Evolutionary conservation across 169 alveolate genomes (phyloP).

Genomic region (Plasmodium blacklocki): DNA sequence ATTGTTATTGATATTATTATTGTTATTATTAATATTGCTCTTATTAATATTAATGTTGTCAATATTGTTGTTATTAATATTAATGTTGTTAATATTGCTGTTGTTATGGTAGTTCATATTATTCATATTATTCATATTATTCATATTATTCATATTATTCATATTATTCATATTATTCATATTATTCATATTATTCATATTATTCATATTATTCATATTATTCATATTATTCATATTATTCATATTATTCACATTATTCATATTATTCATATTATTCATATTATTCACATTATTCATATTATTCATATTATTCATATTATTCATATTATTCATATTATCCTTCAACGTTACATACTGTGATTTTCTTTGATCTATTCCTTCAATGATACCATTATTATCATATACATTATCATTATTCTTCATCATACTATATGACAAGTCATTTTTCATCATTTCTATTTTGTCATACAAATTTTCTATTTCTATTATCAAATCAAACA

Average conservation of each 20-base stretch:
- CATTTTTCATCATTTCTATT: too few species aligned
- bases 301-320: not conserved
- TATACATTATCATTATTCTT: not conserved
- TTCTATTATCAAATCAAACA: slow-evolving; percentile 41
- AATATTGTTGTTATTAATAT: not conserved
- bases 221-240: too few species aligned
- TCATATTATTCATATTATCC: too few species aligned
- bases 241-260: not conserved
- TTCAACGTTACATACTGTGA: too few species aligned
- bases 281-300: not conserved
- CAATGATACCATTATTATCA: not conserved
- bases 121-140: not conserved
- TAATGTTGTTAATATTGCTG: too few species aligned
- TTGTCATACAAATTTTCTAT: slow-evolving; percentile 11
- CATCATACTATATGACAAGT: too few species aligned
- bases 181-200: too few species aligned
- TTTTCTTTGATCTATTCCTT: not conserved
- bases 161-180: too few species aligned
- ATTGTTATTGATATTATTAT: not conserved
- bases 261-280: not conserved
- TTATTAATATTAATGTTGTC: not conserved
- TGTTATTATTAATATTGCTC: not conserved
- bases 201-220: not conserved
- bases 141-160: not conserved
- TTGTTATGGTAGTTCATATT: not conserved